phyloP scores from a whole-genome alignment of 2,329 filamentous ascomycete species.

The Ophiostoma himal-ulmi region DNA sequence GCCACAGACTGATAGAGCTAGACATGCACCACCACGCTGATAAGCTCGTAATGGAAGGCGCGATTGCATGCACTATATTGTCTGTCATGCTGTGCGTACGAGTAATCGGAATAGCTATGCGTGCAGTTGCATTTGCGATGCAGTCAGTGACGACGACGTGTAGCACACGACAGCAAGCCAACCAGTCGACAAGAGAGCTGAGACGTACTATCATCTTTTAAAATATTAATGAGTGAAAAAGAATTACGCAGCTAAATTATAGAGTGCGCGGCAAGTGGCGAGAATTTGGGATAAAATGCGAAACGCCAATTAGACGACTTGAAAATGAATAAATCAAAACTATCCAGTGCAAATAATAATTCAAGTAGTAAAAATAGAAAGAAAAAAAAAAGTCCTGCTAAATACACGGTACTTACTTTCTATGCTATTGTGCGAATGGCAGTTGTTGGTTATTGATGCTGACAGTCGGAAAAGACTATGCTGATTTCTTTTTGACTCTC shows the following conservation, averaged over 20 bases:
- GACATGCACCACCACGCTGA: neutral
- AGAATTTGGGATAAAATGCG: conserved; percentile 13
- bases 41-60: conserved; percentile 5
- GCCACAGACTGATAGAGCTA: neutral
- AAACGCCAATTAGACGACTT: neutral
- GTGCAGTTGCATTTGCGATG: neutral
- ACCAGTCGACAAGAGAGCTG: too few relatives aligned
- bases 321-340: too few relatives aligned
- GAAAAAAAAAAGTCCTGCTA: neutral
- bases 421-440: too few relatives aligned
- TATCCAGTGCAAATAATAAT: neutral
- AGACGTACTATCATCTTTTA: too few relatives aligned
- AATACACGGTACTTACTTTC: neutral
- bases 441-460: neutral
- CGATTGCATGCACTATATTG: neutral
- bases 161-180: neutral
- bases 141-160: neutral
- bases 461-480: neutral
- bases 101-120: neutral
- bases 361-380: neutral
- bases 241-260: neutral
- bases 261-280: conserved; percentile 15
- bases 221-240: too few relatives aligned
- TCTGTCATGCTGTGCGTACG: neutral
- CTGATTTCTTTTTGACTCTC: too few relatives aligned